Percentiles rank a stretch among this genome's conserved stretches.
These are phyloP conservation scores for Gloeophyllum trabeum DNA, from an alignment of 768 basidiomycete species.

Conservation along the genomic window DNA sequence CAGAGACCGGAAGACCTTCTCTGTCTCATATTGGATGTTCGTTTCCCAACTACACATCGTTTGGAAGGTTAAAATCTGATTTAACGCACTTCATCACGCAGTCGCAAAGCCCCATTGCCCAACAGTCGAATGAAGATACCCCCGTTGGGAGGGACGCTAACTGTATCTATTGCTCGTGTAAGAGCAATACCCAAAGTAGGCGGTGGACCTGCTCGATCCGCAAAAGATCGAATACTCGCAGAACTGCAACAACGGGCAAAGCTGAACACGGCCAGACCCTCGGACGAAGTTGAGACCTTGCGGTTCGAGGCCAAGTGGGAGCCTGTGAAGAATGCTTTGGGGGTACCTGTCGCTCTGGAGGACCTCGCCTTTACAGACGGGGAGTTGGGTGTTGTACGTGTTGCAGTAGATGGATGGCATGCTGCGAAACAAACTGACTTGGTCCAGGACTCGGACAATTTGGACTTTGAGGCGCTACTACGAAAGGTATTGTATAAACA, in stretches of 20 bases:
- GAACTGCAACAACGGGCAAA: constrained; percentile 57
- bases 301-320: constrained; percentile 72
- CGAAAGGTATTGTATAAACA: constrained; percentile 54
- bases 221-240: constrained; percentile 42
- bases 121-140: constrained; percentile 34
- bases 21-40: constrained; percentile 84
- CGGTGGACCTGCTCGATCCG: constrained; percentile 38
- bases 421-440: constrained; percentile 1
- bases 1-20: constrained; percentile 54
- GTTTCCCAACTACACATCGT: constrained; percentile 10
- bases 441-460: constrained; percentile 47
- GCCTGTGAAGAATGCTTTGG: constrained; percentile 55
- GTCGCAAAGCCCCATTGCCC: constrained; percentile 27
- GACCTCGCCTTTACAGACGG: constrained; percentile 30
- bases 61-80: not conserved
- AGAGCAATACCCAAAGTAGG: constrained; percentile 25
- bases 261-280: constrained; percentile 32
- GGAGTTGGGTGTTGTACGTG: constrained; percentile 47
- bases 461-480: constrained; percentile 69
- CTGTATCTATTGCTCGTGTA: constrained; percentile 51
- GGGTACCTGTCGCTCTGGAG: constrained; percentile 39
- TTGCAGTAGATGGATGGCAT: not conserved
- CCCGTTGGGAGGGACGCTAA: constrained; percentile 59
- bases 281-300: constrained; percentile 67
- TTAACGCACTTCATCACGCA: constrained; percentile 7